Base-by-base conservation (phyloP, 768 basidiomycete genomes). In the Tephrocybe sp. region DNA sequence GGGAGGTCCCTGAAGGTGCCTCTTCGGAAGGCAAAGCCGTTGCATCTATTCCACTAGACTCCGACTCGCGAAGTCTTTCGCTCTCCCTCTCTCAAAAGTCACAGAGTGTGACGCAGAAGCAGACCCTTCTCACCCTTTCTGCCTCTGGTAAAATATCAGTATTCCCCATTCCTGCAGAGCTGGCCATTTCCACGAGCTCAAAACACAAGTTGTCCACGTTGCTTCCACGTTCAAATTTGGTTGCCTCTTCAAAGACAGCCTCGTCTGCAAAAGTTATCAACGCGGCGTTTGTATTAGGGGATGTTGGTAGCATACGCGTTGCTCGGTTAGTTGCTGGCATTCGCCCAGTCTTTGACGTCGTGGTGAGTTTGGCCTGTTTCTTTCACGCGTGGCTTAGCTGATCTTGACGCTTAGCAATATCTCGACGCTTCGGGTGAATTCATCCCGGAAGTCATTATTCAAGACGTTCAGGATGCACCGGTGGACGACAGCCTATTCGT, bases 31-130 rank as follows among this genome's bases (percentile, higher is more conserved):
- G 83, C 26, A 80, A 71, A 56, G 71, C 84, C n/a, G 61, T 77
- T 17, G 84, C 84, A 14, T 81, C 81, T 4, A 73, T 84, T 4
- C 77, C 84, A 12, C 70, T 88, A 14, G 86, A 88, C 63, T 80
- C 85, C 2, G 80, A 83, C 51, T 81, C 80, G n/a, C 73, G 78
- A 18, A 63, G 66, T 17, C 71, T 83, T 52, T 68, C 68, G 11
- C 48, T 74, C 48, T 66, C 72, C 45, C 50, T 59, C 40, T 50
- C 71, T 55, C 57, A 67, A 42, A 55, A 63, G 17, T 48, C 60
- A 24, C 32, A 64, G n/a, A 41, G 26, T 14, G 28, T 33, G 45
- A 56, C 67, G 10, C 55, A 59, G 38, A 67, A 68, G 43, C 70
- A 73, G 54, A 70, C 68, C 30, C 71, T 86, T 26, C 74, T 84